phyloP scores from a whole-genome alignment of 2,329 filamentous ascomycete genomes.

The Pyricularia grisea region DNA sequence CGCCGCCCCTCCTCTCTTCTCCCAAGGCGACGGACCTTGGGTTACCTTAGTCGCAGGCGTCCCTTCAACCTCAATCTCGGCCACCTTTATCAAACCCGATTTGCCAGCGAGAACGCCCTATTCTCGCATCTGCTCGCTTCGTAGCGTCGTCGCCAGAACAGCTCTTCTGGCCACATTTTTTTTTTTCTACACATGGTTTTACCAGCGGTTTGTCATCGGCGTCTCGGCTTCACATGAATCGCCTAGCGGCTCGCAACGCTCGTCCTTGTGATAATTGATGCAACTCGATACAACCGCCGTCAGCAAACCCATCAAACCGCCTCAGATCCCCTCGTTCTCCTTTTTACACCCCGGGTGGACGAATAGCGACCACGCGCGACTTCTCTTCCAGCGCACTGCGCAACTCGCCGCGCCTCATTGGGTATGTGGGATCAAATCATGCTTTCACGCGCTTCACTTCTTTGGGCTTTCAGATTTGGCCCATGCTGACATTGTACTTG shows the following conservation, averaged over 20 bases:
- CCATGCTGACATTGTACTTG: not conserved
- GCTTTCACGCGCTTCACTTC: not conserved
- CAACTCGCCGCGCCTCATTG: not conserved
- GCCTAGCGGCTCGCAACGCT: not conserved
- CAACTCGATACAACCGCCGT: not conserved
- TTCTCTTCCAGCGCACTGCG: not conserved
- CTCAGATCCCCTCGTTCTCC: not conserved
- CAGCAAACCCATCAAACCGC: not conserved
- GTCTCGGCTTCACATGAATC: not conserved
- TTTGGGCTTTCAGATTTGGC: not conserved
- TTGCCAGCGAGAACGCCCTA: not conserved
- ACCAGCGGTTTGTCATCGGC: not conserved
- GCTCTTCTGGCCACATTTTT: not conserved
- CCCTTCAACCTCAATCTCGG: not conserved
- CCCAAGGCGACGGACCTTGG: not conserved
- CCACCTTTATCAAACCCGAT: not conserved
- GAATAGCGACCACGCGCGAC: not conserved
- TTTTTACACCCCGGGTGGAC: not conserved
- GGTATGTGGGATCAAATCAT: not conserved
- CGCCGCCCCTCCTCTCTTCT: not conserved
- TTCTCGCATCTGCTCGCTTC: not conserved
- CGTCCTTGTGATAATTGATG: conserved; percentile 2
- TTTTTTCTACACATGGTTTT: not conserved
- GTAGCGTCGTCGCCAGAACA: not conserved
- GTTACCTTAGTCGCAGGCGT: not conserved